Evolutionary conservation across 1,139 yeast genomes (phyloP).

Genomic region (Pneumocystis murina): DNA sequence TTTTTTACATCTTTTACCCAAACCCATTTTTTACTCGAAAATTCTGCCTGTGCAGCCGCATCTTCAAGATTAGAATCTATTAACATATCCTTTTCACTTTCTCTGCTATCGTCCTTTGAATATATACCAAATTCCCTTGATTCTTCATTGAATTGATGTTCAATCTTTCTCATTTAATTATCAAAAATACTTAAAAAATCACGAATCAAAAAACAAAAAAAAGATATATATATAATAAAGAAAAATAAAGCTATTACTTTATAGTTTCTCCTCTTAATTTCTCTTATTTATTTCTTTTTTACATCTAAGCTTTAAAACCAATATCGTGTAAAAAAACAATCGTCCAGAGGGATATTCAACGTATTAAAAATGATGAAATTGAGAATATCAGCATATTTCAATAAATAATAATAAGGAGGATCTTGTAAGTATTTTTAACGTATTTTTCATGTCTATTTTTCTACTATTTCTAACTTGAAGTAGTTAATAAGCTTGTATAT

Average conservation of each 20-base stretch:
- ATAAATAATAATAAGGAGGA: too few relatives aligned
- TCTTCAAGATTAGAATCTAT: neutral
- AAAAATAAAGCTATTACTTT: neutral
- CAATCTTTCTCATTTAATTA: neutral
- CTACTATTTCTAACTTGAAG: too few relatives aligned
- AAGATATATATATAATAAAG: neutral
- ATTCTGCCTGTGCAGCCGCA: conserved; percentile 33
- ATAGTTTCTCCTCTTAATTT: neutral
- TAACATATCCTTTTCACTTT: neutral
- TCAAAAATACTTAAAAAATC: neutral
- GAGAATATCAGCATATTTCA: too few relatives aligned
- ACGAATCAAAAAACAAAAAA: neutral
- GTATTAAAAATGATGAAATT: too few relatives aligned
- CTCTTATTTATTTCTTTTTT: neutral
- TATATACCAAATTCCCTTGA: too few relatives aligned
- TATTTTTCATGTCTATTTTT: too few relatives aligned
- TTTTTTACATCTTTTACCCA: conserved; percentile 66
- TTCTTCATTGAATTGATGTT: neutral
- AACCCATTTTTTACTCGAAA: conserved; percentile 48
- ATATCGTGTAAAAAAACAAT: neutral
- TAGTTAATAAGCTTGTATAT: too few relatives aligned
- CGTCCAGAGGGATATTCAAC: too few relatives aligned
- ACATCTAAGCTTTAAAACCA: neutral
- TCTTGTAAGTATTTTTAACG: too few relatives aligned
- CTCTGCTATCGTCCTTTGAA: too few relatives aligned